These are phyloP conservation scores for Xylaria hypoxylon DNA, from an alignment of 2,329 filamentous ascomycete species.

Conservation along the genomic window DNA sequence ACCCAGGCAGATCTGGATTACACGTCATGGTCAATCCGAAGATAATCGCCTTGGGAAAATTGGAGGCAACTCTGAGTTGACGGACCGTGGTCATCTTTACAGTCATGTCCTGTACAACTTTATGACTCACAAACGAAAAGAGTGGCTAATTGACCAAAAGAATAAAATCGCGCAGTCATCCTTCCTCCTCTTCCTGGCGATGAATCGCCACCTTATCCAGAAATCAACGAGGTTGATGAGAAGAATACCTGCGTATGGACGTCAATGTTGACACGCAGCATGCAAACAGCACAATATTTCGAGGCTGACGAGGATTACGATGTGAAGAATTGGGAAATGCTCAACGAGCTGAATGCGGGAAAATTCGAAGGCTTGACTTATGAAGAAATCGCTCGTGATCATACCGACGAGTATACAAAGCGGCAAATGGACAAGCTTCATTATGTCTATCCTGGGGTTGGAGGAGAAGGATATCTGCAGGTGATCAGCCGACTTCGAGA, in stretches of 20 bases:
- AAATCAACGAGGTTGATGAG: slow-evolving; percentile 75
- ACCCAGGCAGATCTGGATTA: slow-evolving; percentile 97
- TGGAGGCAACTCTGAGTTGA: slow-evolving; percentile 86
- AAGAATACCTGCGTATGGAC: slow-evolving; percentile 99
- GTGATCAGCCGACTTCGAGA: slow-evolving; percentile 95
- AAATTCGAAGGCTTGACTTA: slow-evolving; percentile 96
- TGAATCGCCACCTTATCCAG: slow-evolving; percentile 93
- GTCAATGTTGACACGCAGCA: slow-evolving; percentile 91
- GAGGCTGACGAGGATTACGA: slow-evolving; percentile 93
- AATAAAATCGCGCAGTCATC: slow-evolving; percentile 80
- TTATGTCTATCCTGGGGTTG: slow-evolving; percentile 95
- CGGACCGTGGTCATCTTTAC: slow-evolving; percentile 82
- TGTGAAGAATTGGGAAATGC: slow-evolving; percentile 96
- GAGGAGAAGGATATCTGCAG: slow-evolving; percentile 95
- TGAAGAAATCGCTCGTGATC: slow-evolving; percentile 82
- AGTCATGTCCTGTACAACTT: slow-evolving; percentile 84
- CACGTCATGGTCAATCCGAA: slow-evolving; percentile 88
- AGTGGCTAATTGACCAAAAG: slow-evolving; percentile 86
- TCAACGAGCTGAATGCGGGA: slow-evolving; percentile 95
- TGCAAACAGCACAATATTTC: slow-evolving; percentile 89
- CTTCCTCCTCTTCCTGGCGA: slow-evolving; percentile 94
- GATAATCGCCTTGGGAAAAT: slow-evolving; percentile 92
- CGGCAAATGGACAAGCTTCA: slow-evolving; percentile 89
- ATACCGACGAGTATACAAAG: slow-evolving; percentile 83
- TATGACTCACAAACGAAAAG: slow-evolving; percentile 80